phyloP scores from a whole-genome alignment of 768 basidiomycete species.

The Rhizopogon rudus region DNA sequence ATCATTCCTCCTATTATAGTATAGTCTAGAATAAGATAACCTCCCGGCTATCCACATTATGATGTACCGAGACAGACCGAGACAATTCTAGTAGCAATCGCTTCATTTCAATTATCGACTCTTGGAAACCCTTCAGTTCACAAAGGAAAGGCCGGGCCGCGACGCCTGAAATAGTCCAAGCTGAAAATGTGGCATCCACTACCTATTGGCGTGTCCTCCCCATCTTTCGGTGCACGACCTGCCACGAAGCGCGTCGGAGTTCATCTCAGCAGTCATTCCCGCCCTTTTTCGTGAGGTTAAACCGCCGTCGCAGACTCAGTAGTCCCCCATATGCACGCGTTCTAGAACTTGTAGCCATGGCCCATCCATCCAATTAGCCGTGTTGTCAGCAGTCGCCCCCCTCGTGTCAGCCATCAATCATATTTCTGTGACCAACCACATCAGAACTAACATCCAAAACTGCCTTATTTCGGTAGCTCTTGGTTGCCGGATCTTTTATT shows the following conservation, averaged over 20 bases:
- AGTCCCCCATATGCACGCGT: not conserved
- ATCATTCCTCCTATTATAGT: not conserved
- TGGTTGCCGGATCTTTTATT: not conserved
- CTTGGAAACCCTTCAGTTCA: not conserved
- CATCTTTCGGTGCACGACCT: not conserved
- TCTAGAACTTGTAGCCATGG: not conserved
- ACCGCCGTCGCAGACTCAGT: slow-evolving; percentile 1
- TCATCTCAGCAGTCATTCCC: not conserved
- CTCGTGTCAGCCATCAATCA: not conserved
- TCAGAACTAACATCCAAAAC: too few relatives aligned
- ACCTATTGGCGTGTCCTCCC: not conserved
- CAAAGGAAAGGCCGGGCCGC: not conserved
- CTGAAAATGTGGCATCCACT: too few relatives aligned
- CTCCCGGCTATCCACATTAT: not conserved
- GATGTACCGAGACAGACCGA: not conserved
- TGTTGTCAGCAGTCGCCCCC: not conserved
- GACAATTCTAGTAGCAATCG: not conserved
- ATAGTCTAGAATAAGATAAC: not conserved
- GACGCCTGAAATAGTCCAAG: not conserved
- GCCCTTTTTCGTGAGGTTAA: not conserved
- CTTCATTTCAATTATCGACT: not conserved
- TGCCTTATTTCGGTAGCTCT: not conserved
- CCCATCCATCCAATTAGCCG: not conserved
- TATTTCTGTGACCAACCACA: not conserved
- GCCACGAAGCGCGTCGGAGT: not conserved